Evolutionary conservation across 1,284 basidiomycete species (phyloP).

Genomic region (Ceratobasidium sp.): DNA sequence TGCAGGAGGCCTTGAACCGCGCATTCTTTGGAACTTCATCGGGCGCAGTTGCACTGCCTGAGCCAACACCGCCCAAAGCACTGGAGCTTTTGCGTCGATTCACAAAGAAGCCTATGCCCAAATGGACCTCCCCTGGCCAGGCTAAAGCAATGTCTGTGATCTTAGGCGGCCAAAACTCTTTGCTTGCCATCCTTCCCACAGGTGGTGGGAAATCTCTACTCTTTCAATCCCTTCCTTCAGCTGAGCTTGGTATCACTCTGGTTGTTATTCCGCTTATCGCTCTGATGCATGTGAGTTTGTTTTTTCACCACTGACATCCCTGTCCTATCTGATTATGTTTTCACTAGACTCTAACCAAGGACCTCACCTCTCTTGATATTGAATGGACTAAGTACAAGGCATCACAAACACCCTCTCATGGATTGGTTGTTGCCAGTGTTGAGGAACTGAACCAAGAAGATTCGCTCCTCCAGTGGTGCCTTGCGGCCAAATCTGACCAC

Average conservation of each 20-base stretch:
- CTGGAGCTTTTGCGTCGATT: no score
- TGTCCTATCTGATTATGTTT: no score
- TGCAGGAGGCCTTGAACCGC: no score
- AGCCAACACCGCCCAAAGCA: no score
- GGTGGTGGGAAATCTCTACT: slow-evolving; percentile 8
- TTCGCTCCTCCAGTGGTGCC: neutral
- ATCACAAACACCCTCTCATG: neutral
- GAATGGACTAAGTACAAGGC: neutral
- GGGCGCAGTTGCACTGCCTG: no score
- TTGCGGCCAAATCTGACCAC: neutral
- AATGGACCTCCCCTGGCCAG: no score
- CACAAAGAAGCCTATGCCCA: neutral
- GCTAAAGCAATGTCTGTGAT: neutral
- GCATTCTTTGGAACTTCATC: no score
- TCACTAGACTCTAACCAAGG: no score
- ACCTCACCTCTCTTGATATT: no score
- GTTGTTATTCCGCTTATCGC: slow-evolving; percentile 7
- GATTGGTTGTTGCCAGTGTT: neutral
- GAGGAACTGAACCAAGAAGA: neutral
- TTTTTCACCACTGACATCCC: no score
- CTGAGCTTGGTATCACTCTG: slow-evolving; percentile 8
- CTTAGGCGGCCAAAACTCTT: neutral
- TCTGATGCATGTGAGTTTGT: neutral
- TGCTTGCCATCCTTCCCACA: slow-evolving; percentile 7
- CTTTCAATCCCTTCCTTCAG: neutral